phyloP scores from a whole-genome alignment of 1,139 yeast species.

The Arxiozyma slooffiae region DNA sequence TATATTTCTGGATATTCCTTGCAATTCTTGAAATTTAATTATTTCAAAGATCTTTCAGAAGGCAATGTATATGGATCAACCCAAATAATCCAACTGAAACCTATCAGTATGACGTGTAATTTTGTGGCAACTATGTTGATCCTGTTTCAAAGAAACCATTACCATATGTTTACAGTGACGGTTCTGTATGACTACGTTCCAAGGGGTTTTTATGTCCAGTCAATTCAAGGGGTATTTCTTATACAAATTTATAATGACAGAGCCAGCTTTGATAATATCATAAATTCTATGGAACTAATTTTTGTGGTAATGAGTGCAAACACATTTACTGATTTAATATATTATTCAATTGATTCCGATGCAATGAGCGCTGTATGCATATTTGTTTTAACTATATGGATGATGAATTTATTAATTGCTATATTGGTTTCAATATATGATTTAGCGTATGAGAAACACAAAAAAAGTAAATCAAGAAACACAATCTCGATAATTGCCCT shows the following conservation, averaged over 20 bases:
- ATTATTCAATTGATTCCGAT: constrained; percentile 75
- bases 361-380: constrained; percentile 66
- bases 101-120: constrained; percentile 47
- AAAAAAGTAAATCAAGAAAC: constrained; percentile 29
- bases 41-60: constrained; percentile 69
- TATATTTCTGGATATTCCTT: constrained; percentile 74
- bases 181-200: constrained; percentile 36
- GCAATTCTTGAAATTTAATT: constrained; percentile 85
- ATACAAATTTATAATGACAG: constrained; percentile 64
- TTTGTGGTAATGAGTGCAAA: constrained; percentile 85
- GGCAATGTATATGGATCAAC: constrained; percentile 85
- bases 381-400: constrained; percentile 74
- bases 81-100: constrained; percentile 56
- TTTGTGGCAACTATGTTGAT: constrained; percentile 71
- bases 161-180: constrained; percentile 50
- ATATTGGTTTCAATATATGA: constrained; percentile 76
- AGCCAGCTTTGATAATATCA: constrained; percentile 72
- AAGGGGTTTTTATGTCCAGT: constrained; percentile 82
- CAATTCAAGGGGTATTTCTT: constrained; percentile 59
- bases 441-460: constrained; percentile 36
- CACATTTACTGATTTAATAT: constrained; percentile 87
- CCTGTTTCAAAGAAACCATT: constrained; percentile 34
- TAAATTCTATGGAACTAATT: constrained; percentile 73
- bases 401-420: constrained; percentile 74
- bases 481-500: constrained; percentile 16